Evolutionary conservation across 139 green algal species (phyloP).

Genomic region (Coelastrella sp.): DNA sequence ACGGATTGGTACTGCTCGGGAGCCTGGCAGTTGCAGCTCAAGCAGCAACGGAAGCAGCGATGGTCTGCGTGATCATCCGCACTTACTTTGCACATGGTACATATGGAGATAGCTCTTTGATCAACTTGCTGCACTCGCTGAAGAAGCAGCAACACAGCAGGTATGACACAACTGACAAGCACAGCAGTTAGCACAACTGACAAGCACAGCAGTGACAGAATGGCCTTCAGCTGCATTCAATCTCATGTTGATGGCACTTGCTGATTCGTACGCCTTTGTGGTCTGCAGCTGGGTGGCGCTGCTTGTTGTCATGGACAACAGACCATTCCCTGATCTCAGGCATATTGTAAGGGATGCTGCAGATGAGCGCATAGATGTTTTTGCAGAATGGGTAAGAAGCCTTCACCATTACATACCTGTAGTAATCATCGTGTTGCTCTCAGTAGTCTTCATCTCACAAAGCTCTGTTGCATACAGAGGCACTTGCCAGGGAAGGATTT

Average conservation of each 20-base stretch:
- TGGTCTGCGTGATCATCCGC: constrained; percentile 76
- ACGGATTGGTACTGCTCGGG: not conserved
- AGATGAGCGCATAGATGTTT: constrained; percentile 77
- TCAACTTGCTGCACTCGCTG: constrained; percentile 65
- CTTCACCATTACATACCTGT: too few relatives aligned
- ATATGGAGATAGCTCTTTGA: constrained; percentile 60
- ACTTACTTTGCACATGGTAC: constrained; percentile 79
- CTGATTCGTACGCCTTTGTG: too few relatives aligned
- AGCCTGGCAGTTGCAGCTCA: not conserved
- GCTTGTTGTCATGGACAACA: constrained; percentile 78
- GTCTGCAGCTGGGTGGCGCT: constrained; percentile 77
- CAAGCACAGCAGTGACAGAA: too few relatives aligned
- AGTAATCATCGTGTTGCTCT: too few relatives aligned
- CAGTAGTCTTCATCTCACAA: too few relatives aligned
- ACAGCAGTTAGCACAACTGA: too few relatives aligned
- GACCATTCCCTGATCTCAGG: constrained; percentile 76
- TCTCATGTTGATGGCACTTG: too few relatives aligned
- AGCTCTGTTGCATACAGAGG: too few relatives aligned
- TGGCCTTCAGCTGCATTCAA: too few relatives aligned
- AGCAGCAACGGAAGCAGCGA: not conserved
- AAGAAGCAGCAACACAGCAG: constrained; percentile 59
- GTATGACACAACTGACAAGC: constrained; percentile 28
- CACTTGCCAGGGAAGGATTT: too few relatives aligned
- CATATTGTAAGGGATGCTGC: constrained; percentile 70
- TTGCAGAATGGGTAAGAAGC: constrained; percentile 83